Conservation (phyloP, 108 stramenopile species). For the Conticribra guillardii region DNA sequence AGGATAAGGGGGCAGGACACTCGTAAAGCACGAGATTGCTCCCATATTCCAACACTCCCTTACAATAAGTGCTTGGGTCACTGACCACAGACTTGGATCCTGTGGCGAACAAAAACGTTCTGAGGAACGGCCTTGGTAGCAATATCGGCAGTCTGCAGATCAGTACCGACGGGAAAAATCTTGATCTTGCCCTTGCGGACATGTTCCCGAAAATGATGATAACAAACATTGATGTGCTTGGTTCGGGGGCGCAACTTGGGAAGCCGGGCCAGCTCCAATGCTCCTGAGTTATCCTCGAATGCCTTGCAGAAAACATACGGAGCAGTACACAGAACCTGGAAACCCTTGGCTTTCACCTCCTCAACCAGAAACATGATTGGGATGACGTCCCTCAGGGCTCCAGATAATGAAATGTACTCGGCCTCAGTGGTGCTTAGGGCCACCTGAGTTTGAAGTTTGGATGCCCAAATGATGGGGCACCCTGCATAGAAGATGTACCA, state of each 20-base stretch:
- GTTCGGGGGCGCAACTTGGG: conserved; percentile 27
- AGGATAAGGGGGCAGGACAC: too few relatives aligned
- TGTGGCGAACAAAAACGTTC: not conserved
- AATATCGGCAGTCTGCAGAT: conserved; percentile 14
- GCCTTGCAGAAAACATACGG: conserved; percentile 29
- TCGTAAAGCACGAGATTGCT: too few relatives aligned
- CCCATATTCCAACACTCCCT: conserved; percentile 12
- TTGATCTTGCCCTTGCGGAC: conserved; percentile 27
- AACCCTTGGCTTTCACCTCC: conserved; percentile 15
- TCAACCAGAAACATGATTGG: conserved; percentile 16
- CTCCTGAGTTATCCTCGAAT: conserved; percentile 47
- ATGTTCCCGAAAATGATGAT: conserved; percentile 37
- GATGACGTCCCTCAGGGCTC: conserved; percentile 11
- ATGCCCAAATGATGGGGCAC: too few relatives aligned
- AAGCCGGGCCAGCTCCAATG: conserved; percentile 20
- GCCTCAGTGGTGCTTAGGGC: too few relatives aligned
- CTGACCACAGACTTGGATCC: not conserved
- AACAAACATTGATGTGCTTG: conserved; percentile 24
- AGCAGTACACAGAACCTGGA: conserved; percentile 9
- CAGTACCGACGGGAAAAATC: conserved; percentile 20
- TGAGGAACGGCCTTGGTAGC: conserved; percentile 15
- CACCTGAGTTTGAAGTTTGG: too few relatives aligned
- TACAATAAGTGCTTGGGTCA: not conserved
- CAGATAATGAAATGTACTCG: conserved; percentile 19
- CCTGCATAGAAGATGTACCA: too few relatives aligned